Evolutionary conservation across 1,284 basidiomycete genomes (phyloP), one percentile per base, ranked within the genome.

Genomic region (Trametes versicolor): DNA sequence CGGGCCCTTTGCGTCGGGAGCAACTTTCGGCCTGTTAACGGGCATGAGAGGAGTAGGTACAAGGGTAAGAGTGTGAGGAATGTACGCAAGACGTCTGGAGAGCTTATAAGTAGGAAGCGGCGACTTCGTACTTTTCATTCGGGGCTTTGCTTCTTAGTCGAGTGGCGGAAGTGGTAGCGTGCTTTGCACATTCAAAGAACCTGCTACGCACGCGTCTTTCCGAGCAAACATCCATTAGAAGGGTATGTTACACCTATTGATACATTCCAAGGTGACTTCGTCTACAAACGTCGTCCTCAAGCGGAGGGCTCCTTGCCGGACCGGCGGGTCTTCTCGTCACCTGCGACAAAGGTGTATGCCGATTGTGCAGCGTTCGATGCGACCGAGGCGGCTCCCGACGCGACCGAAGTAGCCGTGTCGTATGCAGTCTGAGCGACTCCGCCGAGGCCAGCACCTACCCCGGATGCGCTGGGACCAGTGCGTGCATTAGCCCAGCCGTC

Each of bases 401-500:
- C 75, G 58, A 64, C 41, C 58, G 67, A 65, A 5, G 68, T 43
- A 37, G 72, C 72, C 0, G 72, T 58, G 52, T 63, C 58, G 29
- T 62, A 66, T 15, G 70, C 70, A 15, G 65, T 60, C 34, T 60
- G 60, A 13, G 70, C 67, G 12, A 60, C 39, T 9, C 66, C 60
- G 25, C 66, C 53, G 39, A 65, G 60, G 29, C 62, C 61, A 4
- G 59, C 51, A 36, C 64, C 58, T 25, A 63, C 52, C 19, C 58
- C 48, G 19, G 59, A 54, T 6, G 37, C 21, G 0, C 60, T 41
- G 13, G 53, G 27, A 15, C 63, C 53, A 12, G 52, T 45, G 32
- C 59, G 65, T 19, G 75, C 75, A 61, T 82, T 81, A 21, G 81
- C 79, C 81, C 81, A 82, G 25, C 79, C 80, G 62, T 83, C 81